Conservation (phyloP, 2,329 filamentous ascomycete species). For the Neonectria ditissima region DNA sequence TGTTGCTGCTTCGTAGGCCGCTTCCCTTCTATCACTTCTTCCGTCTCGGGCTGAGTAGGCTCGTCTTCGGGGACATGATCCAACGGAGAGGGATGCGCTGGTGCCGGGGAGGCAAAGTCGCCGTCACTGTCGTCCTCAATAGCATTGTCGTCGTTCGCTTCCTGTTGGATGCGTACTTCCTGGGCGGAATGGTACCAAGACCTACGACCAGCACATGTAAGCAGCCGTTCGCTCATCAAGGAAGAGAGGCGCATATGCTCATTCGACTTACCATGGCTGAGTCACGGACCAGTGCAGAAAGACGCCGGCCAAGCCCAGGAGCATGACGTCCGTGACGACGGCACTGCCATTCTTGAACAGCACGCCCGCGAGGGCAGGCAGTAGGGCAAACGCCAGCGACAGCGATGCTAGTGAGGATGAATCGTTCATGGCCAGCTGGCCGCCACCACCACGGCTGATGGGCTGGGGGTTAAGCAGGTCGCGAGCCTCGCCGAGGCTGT, state of each 20-base stretch:
- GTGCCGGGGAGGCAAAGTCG: conserved; percentile 46
- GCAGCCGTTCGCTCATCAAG: conserved; percentile 2
- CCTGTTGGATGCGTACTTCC: conserved; percentile 66
- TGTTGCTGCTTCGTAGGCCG: conserved; percentile 42
- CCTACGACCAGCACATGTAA: conserved; percentile 27
- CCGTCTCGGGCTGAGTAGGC: conserved; percentile 34
- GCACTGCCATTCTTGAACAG: conserved; percentile 87
- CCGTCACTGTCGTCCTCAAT: conserved; percentile 60
- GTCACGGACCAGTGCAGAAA: conserved; percentile 95
- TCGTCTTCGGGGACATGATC: conserved; percentile 60
- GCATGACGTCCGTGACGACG: conserved; percentile 85
- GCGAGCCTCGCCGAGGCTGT: conserved; percentile 75
- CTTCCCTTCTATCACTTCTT: conserved; percentile 27
- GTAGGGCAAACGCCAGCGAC: conserved; percentile 84
- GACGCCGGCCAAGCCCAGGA: conserved; percentile 82
- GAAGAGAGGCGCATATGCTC: conserved; percentile 1
- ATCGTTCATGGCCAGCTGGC: conserved; percentile 55
- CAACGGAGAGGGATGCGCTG: conserved; percentile 43
- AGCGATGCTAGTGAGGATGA: conserved; percentile 80
- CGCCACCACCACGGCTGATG: conserved; percentile 45
- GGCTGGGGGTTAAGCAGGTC: conserved; percentile 72
- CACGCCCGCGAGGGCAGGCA: conserved; percentile 87
- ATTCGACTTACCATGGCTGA: conserved; percentile 78
- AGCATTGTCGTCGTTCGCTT: conserved; percentile 54
- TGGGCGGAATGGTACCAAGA: conserved; percentile 80